These are phyloP conservation scores for Penicillium egyptiacum DNA, from an alignment of 495 filamentous ascomycete species.

Conservation along the genomic window DNA sequence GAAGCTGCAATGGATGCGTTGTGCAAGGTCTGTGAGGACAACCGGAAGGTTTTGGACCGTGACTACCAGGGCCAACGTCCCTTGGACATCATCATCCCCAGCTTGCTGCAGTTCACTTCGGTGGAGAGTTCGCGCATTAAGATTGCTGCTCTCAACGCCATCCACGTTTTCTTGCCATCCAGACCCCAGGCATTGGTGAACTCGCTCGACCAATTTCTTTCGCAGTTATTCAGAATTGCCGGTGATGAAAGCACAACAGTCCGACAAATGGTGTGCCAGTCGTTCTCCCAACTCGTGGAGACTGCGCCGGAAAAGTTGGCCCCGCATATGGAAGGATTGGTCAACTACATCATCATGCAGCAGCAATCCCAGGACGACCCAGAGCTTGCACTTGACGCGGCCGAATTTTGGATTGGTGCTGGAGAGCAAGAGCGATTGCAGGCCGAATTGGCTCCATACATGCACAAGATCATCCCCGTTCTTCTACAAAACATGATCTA, in stretches of 20 bases:
- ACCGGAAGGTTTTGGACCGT: slow-evolving; percentile 78
- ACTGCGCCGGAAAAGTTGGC: slow-evolving; percentile 84
- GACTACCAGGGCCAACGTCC: slow-evolving; percentile 85
- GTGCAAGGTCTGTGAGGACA: slow-evolving; percentile 95
- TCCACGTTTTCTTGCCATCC: slow-evolving; percentile 88
- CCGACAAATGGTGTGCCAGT: slow-evolving; percentile 85
- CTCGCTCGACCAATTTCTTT: slow-evolving; percentile 75
- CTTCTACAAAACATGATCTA: slow-evolving; percentile 96
- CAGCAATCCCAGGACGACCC: slow-evolving; percentile 82
- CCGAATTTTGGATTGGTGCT: slow-evolving; percentile 95
- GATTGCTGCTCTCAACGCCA: slow-evolving; percentile 71
- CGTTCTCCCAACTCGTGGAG: slow-evolving; percentile 90
- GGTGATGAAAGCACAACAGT: slow-evolving; percentile 74
- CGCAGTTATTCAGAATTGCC: slow-evolving; percentile 77
- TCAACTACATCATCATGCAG: slow-evolving; percentile 89
- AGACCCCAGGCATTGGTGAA: slow-evolving; percentile 73
- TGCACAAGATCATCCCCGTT: slow-evolving; percentile 85
- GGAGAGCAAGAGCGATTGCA: slow-evolving; percentile 82
- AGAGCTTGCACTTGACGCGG: slow-evolving; percentile 89
- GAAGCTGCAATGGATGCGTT: slow-evolving; percentile 94
- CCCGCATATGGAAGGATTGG: slow-evolving; percentile 84
- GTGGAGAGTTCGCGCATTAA: slow-evolving; percentile 73
- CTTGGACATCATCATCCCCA: slow-evolving; percentile 84
- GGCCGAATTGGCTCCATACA: slow-evolving; percentile 68
- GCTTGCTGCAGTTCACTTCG: slow-evolving; percentile 81